phyloP scores from a whole-genome alignment of 1,284 basidiomycete species.

The Fistulina hepatica region DNA sequence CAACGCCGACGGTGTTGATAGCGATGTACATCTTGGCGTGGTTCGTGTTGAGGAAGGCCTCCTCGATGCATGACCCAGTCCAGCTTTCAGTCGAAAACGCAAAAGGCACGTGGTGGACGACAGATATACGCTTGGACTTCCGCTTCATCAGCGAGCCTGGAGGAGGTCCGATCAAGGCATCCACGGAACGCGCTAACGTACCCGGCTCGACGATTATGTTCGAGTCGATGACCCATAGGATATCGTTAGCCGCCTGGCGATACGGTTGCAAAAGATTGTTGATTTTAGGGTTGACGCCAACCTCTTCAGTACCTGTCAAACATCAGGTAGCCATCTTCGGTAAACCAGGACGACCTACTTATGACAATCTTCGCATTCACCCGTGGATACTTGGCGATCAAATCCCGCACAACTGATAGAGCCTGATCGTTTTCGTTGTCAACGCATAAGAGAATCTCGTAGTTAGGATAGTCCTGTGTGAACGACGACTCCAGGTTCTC shows the following conservation, averaged over 20 bases:
- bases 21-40: slow-evolving; percentile 99
- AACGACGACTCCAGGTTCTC: slow-evolving; percentile 91
- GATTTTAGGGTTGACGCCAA: slow-evolving; percentile 96
- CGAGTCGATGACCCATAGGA: slow-evolving; percentile 95
- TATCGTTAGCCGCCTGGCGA: slow-evolving; percentile 71
- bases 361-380: slow-evolving; percentile 65
- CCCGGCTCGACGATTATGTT: slow-evolving; percentile 75
- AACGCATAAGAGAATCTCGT: slow-evolving; percentile 81
- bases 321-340: slow-evolving; percentile 5
- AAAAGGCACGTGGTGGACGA: slow-evolving; percentile 95
- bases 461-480: slow-evolving; percentile 78
- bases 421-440: slow-evolving; percentile 79
- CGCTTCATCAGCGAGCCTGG: slow-evolving; percentile 24
- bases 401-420: slow-evolving; percentile 61
- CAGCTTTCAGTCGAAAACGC: slow-evolving; percentile 60
- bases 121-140: slow-evolving; percentile 59
- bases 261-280: slow-evolving; percentile 92
- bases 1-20: slow-evolving; percentile 79
- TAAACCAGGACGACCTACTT: slow-evolving; percentile 38
- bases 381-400: slow-evolving; percentile 66
- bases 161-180: slow-evolving; percentile 43
- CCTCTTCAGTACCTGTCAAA: slow-evolving; percentile 49
- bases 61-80: slow-evolving; percentile 81
- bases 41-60: slow-evolving; percentile 92
- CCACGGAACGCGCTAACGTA: slow-evolving; percentile 82